Evolutionary conservation across 2,329 filamentous ascomycete genomes (phyloP).

Genomic region (Cryphonectria carpinicola): DNA sequence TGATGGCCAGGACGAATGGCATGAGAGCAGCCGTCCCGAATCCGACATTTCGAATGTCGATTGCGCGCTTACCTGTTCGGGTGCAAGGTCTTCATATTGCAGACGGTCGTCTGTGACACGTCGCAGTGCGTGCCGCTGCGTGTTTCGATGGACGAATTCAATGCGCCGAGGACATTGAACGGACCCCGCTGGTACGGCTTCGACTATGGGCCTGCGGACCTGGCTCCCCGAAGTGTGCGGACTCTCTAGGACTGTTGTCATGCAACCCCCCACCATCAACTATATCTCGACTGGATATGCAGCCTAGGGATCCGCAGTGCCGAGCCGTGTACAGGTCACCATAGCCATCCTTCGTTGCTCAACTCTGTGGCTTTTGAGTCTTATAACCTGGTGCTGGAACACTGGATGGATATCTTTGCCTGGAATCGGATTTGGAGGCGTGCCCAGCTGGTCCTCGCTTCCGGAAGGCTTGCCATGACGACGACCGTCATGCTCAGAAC

Average conservation of each 20-base stretch:
- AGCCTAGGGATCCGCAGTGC: background rate
- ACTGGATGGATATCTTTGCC: background rate
- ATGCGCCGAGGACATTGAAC: background rate
- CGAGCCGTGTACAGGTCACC: background rate
- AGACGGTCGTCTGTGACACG: background rate
- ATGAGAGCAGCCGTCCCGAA: background rate
- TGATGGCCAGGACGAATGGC: background rate
- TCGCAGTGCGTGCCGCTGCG: background rate
- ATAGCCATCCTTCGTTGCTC: background rate
- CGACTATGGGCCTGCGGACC: background rate
- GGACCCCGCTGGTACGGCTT: background rate
- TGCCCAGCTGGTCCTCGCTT: background rate
- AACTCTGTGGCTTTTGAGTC: background rate
- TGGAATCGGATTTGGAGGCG: background rate
- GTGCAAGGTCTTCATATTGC: background rate
- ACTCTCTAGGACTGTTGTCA: background rate
- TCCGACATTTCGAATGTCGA: constrained; percentile 3
- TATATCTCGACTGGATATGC: background rate
- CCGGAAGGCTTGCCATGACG: background rate
- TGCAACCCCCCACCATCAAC: background rate
- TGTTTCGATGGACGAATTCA: background rate
- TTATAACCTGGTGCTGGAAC: background rate
- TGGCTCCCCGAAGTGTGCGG: background rate
- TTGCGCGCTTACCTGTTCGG: background rate
- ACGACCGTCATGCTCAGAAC: background rate